Conservation (phyloP, 2,329 filamentous ascomycete genomes). For the Fusarium sp. region DNA sequence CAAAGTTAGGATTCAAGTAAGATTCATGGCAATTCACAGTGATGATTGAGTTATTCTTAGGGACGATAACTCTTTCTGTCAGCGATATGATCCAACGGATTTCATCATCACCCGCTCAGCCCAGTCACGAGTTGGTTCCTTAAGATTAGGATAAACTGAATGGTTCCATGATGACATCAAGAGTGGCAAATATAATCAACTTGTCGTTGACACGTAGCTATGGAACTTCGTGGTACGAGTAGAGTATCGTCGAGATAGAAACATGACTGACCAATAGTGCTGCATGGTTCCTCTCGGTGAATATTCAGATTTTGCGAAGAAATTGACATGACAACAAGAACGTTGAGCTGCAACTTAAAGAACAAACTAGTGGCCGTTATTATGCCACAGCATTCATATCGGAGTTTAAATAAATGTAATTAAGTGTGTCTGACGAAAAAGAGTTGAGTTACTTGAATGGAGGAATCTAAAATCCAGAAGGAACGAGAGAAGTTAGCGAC, state of each 20-base stretch:
- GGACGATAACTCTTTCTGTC: background rate
- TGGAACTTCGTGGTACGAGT: background rate
- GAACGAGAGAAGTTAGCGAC: background rate
- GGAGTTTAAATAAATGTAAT: background rate
- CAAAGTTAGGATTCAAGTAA: background rate
- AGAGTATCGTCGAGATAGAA: too few species aligned
- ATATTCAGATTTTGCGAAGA: background rate
- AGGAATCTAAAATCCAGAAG: background rate
- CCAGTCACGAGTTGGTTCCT: background rate
- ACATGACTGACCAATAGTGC: background rate
- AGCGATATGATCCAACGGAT: background rate
- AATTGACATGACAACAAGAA: background rate
- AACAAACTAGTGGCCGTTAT: background rate
- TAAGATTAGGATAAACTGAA: background rate
- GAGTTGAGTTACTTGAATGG: background rate
- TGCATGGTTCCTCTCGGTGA: background rate
- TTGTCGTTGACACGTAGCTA: background rate
- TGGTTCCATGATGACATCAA: background rate
- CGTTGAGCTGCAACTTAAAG: background rate
- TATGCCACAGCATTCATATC: background rate
- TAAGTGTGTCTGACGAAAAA: background rate
- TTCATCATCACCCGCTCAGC: background rate
- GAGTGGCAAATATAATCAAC: background rate
- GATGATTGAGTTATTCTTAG: background rate
- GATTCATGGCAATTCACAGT: background rate